Conservation (phyloP, 2,329 filamentous ascomycete species). For the Parastagonospora nodorum region DNA sequence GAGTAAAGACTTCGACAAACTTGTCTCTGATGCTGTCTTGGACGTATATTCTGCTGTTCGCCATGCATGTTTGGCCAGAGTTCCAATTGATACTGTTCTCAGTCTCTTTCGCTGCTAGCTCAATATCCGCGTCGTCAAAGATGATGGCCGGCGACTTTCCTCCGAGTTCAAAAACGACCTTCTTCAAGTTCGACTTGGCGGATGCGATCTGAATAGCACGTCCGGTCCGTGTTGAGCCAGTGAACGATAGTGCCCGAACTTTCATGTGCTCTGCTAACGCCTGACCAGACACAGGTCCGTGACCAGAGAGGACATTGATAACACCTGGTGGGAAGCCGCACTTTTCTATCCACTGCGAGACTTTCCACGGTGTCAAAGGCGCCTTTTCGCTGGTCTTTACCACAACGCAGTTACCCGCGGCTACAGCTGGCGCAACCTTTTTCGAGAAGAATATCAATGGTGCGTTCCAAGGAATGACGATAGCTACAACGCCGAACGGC, state of each 20-base stretch:
- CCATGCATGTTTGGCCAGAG: slow-evolving; percentile 64
- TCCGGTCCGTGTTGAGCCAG: slow-evolving; percentile 81
- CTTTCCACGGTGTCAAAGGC: slow-evolving; percentile 78
- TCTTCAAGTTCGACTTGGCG: slow-evolving; percentile 80
- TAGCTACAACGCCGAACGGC: slow-evolving; percentile 76
- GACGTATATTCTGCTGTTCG: slow-evolving; percentile 62
- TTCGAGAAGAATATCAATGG: slow-evolving; percentile 33
- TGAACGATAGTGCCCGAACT: slow-evolving; percentile 82
- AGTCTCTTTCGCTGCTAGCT: slow-evolving; percentile 68
- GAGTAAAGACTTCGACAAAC: slow-evolving; percentile 28
- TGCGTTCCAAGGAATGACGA: slow-evolving; percentile 69
- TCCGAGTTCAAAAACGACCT: slow-evolving; percentile 82
- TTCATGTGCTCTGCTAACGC: slow-evolving; percentile 74
- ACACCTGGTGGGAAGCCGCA: slow-evolving; percentile 81
- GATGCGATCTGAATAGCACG: slow-evolving; percentile 76
- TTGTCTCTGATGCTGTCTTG: slow-evolving; percentile 55
- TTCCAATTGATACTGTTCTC: slow-evolving; percentile 57
- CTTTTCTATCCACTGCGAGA: slow-evolving; percentile 75
- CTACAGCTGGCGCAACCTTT: slow-evolving; percentile 32
- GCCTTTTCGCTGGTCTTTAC: slow-evolving; percentile 34
- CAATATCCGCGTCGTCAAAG: slow-evolving; percentile 76
- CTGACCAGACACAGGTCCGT: slow-evolving; percentile 77
- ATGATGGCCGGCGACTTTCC: slow-evolving; percentile 85
- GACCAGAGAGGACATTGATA: slow-evolving; percentile 78
- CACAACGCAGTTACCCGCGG: slow-evolving; percentile 32